These are phyloP conservation scores for Xylaria longipes DNA, from an alignment of 495 filamentous ascomycete species.

Conservation along the genomic window DNA sequence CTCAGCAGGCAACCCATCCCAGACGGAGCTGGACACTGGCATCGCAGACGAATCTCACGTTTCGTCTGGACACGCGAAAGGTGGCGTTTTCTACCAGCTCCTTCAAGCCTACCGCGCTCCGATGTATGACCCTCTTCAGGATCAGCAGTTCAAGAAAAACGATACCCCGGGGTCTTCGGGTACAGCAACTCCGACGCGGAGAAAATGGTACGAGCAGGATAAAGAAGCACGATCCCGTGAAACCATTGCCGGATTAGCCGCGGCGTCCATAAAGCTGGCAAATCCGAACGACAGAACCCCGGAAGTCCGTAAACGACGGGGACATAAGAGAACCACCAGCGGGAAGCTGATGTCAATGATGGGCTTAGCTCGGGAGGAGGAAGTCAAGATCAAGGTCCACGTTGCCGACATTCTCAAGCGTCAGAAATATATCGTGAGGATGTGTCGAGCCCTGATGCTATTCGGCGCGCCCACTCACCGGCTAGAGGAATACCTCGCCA, in stretches of 20 bases:
- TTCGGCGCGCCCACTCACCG: conserved; percentile 78
- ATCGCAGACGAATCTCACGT: conserved; percentile 6
- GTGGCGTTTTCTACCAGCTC: conserved; percentile 26
- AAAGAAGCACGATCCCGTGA: conserved; percentile 42
- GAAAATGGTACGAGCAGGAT: conserved; percentile 70
- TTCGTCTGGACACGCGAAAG: conserved; percentile 12
- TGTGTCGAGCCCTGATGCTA: conserved; percentile 85
- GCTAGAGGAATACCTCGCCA: conserved; percentile 80
- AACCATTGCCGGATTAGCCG: conserved; percentile 52
- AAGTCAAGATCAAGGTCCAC: conserved; percentile 80
- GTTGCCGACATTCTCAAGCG: conserved; percentile 78
- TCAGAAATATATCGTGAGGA: conserved; percentile 78
- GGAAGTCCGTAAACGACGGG: conserved; percentile 27
- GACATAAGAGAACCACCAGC: conserved; percentile 33
- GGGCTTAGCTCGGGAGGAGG: conserved; percentile 53
- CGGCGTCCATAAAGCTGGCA: conserved; percentile 52
- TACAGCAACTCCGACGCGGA: conserved; percentile 58
- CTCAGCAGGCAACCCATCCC: neutral
- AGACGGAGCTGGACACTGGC: neutral
- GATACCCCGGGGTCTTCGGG: conserved; percentile 14
- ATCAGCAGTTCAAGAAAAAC: neutral
- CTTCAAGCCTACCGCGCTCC: conserved; percentile 21
- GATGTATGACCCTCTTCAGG: neutral
- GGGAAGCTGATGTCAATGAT: conserved; percentile 47
- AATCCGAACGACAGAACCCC: conserved; percentile 38